Evolutionary conservation across 768 basidiomycete species (phyloP).

Genomic region (Pleurotus sapidus): DNA sequence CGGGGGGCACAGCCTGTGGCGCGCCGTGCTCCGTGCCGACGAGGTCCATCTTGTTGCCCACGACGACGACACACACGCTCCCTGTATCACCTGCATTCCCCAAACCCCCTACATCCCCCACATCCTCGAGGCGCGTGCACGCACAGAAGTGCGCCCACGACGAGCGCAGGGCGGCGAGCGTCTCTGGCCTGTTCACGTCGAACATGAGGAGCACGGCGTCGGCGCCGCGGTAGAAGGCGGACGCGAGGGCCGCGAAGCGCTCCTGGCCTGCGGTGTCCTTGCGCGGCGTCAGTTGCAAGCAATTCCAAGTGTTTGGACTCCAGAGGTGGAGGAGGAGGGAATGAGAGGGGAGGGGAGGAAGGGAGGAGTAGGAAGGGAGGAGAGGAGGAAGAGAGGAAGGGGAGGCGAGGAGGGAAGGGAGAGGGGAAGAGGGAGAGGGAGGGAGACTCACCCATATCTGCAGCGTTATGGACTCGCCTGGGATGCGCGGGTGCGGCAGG

Average conservation of each 20-base stretch:
- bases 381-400: too few relatives aligned
- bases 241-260: constrained; percentile 78
- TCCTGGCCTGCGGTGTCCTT: constrained; percentile 89
- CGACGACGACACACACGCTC: constrained; percentile 68
- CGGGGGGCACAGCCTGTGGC: constrained; percentile 26
- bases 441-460: constrained; percentile 60
- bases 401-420: too few relatives aligned
- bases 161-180: constrained; percentile 53
- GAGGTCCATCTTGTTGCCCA: constrained; percentile 80
- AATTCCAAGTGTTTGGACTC: too few relatives aligned
- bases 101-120: constrained; percentile 58
- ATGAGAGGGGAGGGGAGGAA: too few relatives aligned
- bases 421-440: too few relatives aligned
- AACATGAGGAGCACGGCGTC: constrained; percentile 83
- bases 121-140: constrained; percentile 61
- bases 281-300: constrained; percentile 1
- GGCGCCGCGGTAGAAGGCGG: constrained; percentile 83
- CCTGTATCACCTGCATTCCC: too few relatives aligned
- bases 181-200: constrained; percentile 67
- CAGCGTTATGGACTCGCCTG: constrained; percentile 57
- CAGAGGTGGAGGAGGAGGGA: too few relatives aligned
- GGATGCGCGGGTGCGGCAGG: constrained; percentile 54
- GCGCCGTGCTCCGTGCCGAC: constrained; percentile 17
- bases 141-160: constrained; percentile 83
- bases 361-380: too few relatives aligned